Percentiles rank a stretch among this genome's conserved stretches.
Evolutionary conservation across 129 eudicot genomes (phyloP).

Genomic region (Flaveria ramosissima): DNA sequence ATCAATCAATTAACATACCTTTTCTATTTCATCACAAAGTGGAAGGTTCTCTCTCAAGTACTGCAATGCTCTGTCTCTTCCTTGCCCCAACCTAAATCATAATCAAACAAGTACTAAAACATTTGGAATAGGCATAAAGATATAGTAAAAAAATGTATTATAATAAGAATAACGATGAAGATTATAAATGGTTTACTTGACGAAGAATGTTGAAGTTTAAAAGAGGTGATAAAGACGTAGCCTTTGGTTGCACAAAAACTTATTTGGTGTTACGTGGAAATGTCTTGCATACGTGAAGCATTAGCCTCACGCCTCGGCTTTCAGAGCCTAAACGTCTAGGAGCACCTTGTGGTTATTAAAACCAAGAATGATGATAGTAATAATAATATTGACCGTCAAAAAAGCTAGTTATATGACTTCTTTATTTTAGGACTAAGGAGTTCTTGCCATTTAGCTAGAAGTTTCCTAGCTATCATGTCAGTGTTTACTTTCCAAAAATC

Average conservation of each 20-base stretch:
- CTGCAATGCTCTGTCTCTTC: constrained; percentile 89
- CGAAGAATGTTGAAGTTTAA: no score
- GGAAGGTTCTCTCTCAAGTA: constrained; percentile 77
- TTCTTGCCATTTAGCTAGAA: background rate
- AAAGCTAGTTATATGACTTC: background rate
- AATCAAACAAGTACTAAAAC: background rate
- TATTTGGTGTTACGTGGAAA: no score
- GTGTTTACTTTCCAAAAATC: background rate
- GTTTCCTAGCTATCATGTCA: background rate
- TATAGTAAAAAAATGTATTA: background rate
- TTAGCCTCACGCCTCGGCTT: background rate
- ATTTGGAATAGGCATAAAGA: background rate
- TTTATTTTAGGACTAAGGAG: background rate
- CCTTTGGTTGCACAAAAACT: no score
- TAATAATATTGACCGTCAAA: background rate
- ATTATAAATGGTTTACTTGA: background rate
- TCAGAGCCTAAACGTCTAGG: background rate
- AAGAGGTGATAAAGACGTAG: no score
- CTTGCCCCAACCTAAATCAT: constrained; percentile 86
- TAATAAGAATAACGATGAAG: no score
- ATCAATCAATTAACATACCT: constrained; percentile 43
- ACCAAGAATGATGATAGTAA: background rate
- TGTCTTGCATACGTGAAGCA: background rate
- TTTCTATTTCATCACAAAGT: constrained; percentile 80
- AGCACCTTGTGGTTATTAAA: background rate